phyloP scores from a whole-genome alignment of 2,329 filamentous ascomycete genomes.

The Paraphaeosphaeria minitans region DNA sequence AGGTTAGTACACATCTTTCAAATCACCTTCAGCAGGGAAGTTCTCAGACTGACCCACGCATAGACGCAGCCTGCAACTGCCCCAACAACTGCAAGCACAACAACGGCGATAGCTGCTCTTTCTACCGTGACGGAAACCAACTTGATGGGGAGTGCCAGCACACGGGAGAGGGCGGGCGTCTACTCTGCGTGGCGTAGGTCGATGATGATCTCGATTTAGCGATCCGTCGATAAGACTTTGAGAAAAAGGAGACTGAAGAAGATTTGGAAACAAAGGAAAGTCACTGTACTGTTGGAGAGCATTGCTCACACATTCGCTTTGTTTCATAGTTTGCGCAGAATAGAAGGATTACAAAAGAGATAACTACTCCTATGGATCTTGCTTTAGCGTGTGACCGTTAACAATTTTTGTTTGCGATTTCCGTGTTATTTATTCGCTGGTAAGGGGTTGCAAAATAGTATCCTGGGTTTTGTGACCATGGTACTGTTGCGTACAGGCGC shows the following conservation, averaged over 20 bases:
- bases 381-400: too few relatives aligned
- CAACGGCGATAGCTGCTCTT: slow-evolving; percentile 8
- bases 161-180: not conserved
- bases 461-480: too few relatives aligned
- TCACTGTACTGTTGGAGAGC: not conserved
- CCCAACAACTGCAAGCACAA: slow-evolving; percentile 11
- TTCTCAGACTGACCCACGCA: not conserved
- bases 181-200: not conserved
- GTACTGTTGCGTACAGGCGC: too few relatives aligned
- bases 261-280: too few relatives aligned
- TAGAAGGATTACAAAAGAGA: not conserved
- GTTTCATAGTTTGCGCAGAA: not conserved
- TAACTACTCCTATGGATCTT: too few relatives aligned
- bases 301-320: slow-evolving; percentile 1
- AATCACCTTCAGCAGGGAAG: not conserved
- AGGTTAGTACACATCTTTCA: not conserved
- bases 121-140: slow-evolving; percentile 5
- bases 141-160: not conserved
- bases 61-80: slow-evolving; percentile 10
- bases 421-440: too few relatives aligned
- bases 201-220: not conserved
- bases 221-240: not conserved
- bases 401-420: too few relatives aligned
- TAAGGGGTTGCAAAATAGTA: too few relatives aligned
- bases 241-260: not conserved